These are phyloP conservation scores for Tylopilus orsonianus DNA, from an alignment of 1,284 basidiomycete species.

Conservation along the genomic window DNA sequence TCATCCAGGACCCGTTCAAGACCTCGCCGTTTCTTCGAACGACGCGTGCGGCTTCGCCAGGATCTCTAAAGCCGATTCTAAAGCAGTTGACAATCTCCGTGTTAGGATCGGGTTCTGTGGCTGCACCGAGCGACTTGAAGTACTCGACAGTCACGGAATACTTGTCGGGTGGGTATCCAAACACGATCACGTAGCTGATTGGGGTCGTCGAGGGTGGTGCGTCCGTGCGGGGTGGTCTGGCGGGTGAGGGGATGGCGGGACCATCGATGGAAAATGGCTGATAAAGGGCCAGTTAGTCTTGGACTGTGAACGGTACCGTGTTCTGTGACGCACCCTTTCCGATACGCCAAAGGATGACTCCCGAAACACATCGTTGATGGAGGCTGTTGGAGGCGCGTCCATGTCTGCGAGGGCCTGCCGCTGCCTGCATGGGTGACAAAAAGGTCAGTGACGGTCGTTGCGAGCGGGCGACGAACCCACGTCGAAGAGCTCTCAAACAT, in stretches of 20 bases:
- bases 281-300: neutral
- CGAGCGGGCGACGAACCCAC: too few relatives aligned
- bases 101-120: conserved; percentile 64
- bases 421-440: conserved; percentile 40
- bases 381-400: conserved; percentile 70
- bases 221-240: conserved; percentile 34
- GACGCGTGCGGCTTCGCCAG: conserved; percentile 70
- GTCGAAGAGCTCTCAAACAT: conserved; percentile 73
- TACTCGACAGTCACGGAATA: conserved; percentile 68
- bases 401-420: conserved; percentile 63
- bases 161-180: conserved; percentile 74
- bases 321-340: conserved; percentile 35
- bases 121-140: conserved; percentile 64
- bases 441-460: neutral
- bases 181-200: conserved; percentile 62
- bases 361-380: conserved; percentile 69
- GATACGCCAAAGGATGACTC: conserved; percentile 39
- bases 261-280: conserved; percentile 28
- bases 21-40: conserved; percentile 78
- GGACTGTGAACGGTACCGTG: neutral
- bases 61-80: conserved; percentile 65
- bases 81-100: conserved; percentile 69
- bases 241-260: conserved; percentile 23
- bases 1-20: conserved; percentile 72
- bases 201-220: conserved; percentile 31